phyloP scores from a whole-genome alignment of 768 basidiomycete species.

The Russula olivacea region DNA sequence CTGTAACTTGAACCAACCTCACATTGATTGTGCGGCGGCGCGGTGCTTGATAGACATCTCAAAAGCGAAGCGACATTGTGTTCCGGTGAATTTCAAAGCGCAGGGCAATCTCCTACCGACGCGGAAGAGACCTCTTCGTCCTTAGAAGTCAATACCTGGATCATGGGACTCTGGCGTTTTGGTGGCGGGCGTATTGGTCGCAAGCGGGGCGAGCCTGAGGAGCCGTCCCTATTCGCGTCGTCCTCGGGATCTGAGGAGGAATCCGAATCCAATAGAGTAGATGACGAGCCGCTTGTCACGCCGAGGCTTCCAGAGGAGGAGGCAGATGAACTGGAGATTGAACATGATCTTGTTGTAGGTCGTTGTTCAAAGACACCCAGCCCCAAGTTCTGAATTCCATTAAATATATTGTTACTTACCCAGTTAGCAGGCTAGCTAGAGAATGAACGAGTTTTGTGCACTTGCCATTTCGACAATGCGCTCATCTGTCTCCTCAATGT shows the following conservation, averaged over 20 bases:
- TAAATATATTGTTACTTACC: background rate
- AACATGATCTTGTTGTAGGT: conserved; percentile 1
- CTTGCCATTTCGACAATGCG: conserved; percentile 62
- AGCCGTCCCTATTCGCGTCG: background rate
- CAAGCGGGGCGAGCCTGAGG: background rate
- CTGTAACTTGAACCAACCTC: too few species aligned
- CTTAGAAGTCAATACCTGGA: too few species aligned
- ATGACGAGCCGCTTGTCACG: background rate
- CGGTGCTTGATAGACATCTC: too few species aligned
- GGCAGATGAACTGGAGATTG: conserved; percentile 19
- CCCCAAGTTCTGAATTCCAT: conserved; percentile 25
- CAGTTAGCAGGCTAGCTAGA: background rate
- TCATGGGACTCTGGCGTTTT: too few species aligned
- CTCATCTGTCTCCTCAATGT: conserved; percentile 42
- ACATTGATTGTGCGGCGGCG: too few species aligned
- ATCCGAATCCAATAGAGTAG: background rate
- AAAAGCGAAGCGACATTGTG: too few species aligned
- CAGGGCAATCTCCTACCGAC: too few species aligned
- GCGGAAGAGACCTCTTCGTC: too few species aligned
- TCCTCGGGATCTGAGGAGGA: conserved; percentile 6
- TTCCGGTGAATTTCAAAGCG: too few species aligned
- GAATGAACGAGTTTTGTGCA: background rate
- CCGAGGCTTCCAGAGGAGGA: conserved; percentile 2
- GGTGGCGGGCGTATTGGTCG: background rate
- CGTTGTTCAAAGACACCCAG: conserved; percentile 29